Evolutionary conservation across 495 filamentous ascomycete genomes (phyloP).

Genomic region (Parmelia sp.): DNA sequence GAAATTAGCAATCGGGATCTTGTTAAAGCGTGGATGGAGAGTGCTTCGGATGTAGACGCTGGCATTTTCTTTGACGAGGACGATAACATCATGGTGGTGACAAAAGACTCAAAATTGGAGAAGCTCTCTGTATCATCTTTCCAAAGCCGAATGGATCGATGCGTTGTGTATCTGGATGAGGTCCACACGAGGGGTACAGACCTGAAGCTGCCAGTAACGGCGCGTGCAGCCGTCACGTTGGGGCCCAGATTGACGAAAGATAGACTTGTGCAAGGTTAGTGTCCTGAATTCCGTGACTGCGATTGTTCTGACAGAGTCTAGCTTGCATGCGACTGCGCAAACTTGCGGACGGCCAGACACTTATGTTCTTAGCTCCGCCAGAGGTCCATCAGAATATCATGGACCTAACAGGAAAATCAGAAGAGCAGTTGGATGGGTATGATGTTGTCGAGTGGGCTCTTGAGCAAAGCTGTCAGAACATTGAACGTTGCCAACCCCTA

Average conservation of each 20-base stretch:
- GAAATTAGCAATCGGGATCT: constrained; percentile 54
- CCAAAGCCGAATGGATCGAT: constrained; percentile 49
- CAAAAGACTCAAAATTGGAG: constrained; percentile 41
- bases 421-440: neutral
- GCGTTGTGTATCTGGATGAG: constrained; percentile 67
- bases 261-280: constrained; percentile 64
- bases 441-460: neutral
- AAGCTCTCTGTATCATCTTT: constrained; percentile 55
- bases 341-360: constrained; percentile 16
- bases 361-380: constrained; percentile 14
- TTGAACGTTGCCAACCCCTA: neutral
- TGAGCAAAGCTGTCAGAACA: neutral
- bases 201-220: constrained; percentile 52
- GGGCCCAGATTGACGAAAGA: constrained; percentile 64
- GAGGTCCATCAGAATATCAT: constrained; percentile 17
- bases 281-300: too few species aligned
- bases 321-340: constrained; percentile 21
- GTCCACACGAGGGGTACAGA: constrained; percentile 70
- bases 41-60: constrained; percentile 32
- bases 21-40: constrained; percentile 40
- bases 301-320: too few species aligned
- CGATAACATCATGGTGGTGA: constrained; percentile 38
- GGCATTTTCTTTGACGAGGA: constrained; percentile 48
- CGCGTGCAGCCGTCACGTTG: constrained; percentile 63
- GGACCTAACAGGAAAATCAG: neutral